A percentile compares a stretch with the other conserved stretches of the same genome.
Evolutionary conservation across 352 stramenopile genomes (phyloP).

Genomic region (Phytophthora colocasiae): DNA sequence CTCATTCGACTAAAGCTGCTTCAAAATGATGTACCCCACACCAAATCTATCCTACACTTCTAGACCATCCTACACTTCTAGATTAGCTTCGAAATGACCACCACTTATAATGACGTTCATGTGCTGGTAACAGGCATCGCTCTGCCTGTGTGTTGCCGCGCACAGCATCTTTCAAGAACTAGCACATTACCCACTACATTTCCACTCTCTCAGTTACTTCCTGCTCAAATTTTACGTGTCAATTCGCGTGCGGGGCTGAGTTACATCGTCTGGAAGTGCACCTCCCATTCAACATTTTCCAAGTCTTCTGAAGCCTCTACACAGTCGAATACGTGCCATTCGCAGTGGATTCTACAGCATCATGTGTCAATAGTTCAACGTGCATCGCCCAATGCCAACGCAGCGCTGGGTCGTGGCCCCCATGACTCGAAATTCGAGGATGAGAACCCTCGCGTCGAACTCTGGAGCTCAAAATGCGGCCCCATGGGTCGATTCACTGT

Average conservation of each 20-base stretch:
- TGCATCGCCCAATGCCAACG: constrained; percentile 21
- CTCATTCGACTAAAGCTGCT: constrained; percentile 1
- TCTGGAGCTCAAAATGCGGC: constrained; percentile 29
- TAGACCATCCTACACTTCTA: background rate
- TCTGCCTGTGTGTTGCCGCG: constrained; percentile 29
- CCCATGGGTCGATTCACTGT: constrained; percentile 45
- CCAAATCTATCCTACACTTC: background rate
- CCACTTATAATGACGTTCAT: constrained; percentile 10
- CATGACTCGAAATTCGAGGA: constrained; percentile 24
- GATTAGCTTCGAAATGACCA: constrained; percentile 20
- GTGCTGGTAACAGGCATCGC: constrained; percentile 31
- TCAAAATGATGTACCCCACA: constrained; percentile 10
- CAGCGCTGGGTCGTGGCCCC: constrained; percentile 11
- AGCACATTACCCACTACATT: background rate
- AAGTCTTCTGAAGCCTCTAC: background rate
- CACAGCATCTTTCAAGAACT: background rate
- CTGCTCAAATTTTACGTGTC: constrained; percentile 23
- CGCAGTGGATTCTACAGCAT: constrained; percentile 34
- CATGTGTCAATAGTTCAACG: constrained; percentile 9
- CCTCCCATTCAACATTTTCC: constrained; percentile 1
- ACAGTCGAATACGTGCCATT: constrained; percentile 16
- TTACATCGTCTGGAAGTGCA: constrained; percentile 36
- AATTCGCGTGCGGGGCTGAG: constrained; percentile 23
- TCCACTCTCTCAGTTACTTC: constrained; percentile 19
- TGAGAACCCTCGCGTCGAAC: constrained; percentile 30